These are phyloP conservation scores for Phytophthora chlamydospora DNA, from an alignment of 352 stramenopile species.

Conservation along the genomic window DNA sequence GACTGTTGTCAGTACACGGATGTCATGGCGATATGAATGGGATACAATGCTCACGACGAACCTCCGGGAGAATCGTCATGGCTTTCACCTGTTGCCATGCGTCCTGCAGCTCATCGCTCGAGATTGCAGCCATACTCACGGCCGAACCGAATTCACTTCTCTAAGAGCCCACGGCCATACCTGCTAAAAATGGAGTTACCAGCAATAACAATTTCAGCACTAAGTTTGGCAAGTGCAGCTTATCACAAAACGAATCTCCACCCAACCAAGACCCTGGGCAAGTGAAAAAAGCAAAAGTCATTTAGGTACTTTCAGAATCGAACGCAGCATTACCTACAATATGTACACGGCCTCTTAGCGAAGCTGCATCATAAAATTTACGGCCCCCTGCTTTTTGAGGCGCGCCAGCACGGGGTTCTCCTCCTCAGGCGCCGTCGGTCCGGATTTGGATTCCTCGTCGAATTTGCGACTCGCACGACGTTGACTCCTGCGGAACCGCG, in stretches of 20 bases:
- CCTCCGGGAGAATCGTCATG: constrained; percentile 54
- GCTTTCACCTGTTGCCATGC: constrained; percentile 76
- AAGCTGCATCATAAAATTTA: constrained; percentile 83
- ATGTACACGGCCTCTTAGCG: constrained; percentile 35
- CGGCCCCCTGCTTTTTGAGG: constrained; percentile 80
- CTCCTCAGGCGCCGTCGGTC: constrained; percentile 28
- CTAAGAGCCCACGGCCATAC: neutral
- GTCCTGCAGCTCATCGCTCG: constrained; percentile 67
- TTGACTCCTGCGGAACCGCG: constrained; percentile 41
- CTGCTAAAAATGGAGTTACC: constrained; percentile 24
- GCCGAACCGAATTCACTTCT: constrained; percentile 9
- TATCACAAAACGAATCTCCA: neutral
- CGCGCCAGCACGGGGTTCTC: constrained; percentile 79
- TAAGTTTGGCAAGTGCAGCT: constrained; percentile 9
- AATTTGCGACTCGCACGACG: constrained; percentile 54
- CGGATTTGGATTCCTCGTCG: constrained; percentile 49
- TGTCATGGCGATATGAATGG: neutral
- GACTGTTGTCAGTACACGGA: neutral
- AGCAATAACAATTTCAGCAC: neutral
- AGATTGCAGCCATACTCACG: constrained; percentile 54
- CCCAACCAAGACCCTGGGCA: neutral
- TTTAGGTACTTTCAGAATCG: constrained; percentile 33
- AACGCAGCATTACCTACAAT: constrained; percentile 38
- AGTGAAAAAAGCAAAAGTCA: constrained; percentile 21
- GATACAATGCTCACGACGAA: constrained; percentile 23